These are phyloP conservation scores for Phytophthora cryptogea DNA, from an alignment of 352 stramenopile species.

Conservation along the genomic window DNA sequence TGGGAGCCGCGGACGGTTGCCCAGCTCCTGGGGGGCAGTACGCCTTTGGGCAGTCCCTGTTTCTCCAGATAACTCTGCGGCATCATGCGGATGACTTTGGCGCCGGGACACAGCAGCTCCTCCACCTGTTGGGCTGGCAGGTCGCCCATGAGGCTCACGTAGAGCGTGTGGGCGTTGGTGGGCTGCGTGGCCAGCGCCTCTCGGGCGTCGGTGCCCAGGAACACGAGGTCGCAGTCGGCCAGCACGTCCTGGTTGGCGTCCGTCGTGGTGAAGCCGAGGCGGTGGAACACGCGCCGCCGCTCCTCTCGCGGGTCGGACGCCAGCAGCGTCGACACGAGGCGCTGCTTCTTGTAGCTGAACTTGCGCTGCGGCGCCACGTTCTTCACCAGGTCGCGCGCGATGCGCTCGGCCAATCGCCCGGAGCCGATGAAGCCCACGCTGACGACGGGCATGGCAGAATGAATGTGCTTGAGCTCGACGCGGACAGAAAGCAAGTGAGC, in stretches of 20 bases:
- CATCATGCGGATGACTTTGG: constrained; percentile 81
- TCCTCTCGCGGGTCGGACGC: constrained; percentile 64
- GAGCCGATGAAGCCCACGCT: constrained; percentile 80
- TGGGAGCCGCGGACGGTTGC: constrained; percentile 58
- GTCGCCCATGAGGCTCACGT: constrained; percentile 77
- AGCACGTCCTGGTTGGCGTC: constrained; percentile 60
- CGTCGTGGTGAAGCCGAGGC: constrained; percentile 69
- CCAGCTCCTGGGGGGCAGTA: constrained; percentile 56
- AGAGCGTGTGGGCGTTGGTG: constrained; percentile 53
- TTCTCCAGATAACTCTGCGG: constrained; percentile 60
- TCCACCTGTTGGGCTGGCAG: constrained; percentile 58
- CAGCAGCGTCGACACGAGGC: constrained; percentile 69
- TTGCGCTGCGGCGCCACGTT: constrained; percentile 61
- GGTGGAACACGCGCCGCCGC: constrained; percentile 60
- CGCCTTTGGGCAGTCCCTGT: constrained; percentile 53
- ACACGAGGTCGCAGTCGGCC: constrained; percentile 73
- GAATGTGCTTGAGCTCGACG: constrained; percentile 3
- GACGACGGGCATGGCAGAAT: constrained; percentile 36
- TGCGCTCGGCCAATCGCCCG: constrained; percentile 59
- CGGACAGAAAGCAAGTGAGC: constrained; percentile 22
- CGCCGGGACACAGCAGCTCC: constrained; percentile 56
- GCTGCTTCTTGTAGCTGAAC: constrained; percentile 79
- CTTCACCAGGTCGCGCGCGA: constrained; percentile 67
- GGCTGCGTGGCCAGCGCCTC: constrained; percentile 44
- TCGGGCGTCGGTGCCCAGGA: constrained; percentile 60